Evolutionary conservation across 495 filamentous ascomycete genomes (phyloP), one percentile per base, ranked within the genome.

Genomic region (Aspergillus sclerotioniger): DNA sequence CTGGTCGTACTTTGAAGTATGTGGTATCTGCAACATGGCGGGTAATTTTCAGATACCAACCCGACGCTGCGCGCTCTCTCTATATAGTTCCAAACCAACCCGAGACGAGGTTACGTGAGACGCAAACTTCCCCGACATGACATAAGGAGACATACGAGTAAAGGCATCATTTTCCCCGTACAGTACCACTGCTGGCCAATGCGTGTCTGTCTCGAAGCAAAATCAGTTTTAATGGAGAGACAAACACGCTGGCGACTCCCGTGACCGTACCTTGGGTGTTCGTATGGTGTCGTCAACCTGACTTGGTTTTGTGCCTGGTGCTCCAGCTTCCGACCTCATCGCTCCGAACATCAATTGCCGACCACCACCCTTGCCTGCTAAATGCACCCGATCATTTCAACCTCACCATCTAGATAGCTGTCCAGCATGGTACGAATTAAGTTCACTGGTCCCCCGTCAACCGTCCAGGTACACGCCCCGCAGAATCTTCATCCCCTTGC

Each of bases 381-480:
- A 32, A 33, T 19, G 33, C 51, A 32, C 8, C 13, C 49, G 49
- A 33, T 28, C 48, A 53, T 35, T 31, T 37, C 5, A 35, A 31
- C 17, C 41, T 43, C 33, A 20, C 13, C 44, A 48, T 17, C 31
- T 28, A 5, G 16, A 15, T 15, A n/a, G 25, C 28, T 31, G 19
- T 19, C 28, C 48, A 56, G 16, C 51, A 67, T 67, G 64, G 66
- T 60, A 54, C 62, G 63, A 33, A 62, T 65, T 61, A 65, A 69
- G 58, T 60, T 65, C 67, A 63, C 59, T 32, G 58, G 51, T 8
- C 65, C 62, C 20, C 31, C 45, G 25, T 55, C 59, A 35, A 46
- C 62, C 47, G 59, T 59, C n/a, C 61, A 63, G 61, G 12, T 66
- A 39, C 63, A 62, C 31, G 56, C 53, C 28, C 43, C 54, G 35